Conservation (phyloP, 192 early-diverging fungal genomes). For the Pilaira anomala region DNA sequence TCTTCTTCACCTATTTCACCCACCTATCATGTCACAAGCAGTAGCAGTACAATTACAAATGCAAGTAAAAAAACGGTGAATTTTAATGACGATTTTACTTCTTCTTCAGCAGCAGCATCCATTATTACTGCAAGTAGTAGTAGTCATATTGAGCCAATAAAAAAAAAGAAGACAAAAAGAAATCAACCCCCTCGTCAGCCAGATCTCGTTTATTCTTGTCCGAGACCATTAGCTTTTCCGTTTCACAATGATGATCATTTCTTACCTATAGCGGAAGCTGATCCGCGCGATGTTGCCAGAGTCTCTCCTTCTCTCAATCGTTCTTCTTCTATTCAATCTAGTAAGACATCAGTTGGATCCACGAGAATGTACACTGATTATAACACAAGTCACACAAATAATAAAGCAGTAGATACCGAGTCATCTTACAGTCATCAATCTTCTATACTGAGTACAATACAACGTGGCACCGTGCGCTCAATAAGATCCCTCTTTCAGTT, state of each 20-base stretch:
- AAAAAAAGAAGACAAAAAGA: slow-evolving; percentile 1
- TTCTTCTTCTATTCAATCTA: neutral
- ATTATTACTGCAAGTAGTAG: neutral
- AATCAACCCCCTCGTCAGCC: neutral
- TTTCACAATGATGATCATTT: slow-evolving; percentile 39
- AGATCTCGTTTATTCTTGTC: slow-evolving; percentile 29
- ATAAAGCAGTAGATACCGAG: neutral
- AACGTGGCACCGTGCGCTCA: slow-evolving; percentile 27
- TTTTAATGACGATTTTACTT: neutral
- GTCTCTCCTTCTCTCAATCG: slow-evolving; percentile 5
- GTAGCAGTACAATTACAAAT: neutral
- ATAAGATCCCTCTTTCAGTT: slow-evolving; percentile 29
- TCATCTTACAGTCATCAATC: slow-evolving; percentile 6
- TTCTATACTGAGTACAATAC: slow-evolving; percentile 23
- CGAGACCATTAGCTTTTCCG: slow-evolving; percentile 33
- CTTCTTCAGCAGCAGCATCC: neutral
- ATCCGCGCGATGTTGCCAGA: slow-evolving; percentile 24
- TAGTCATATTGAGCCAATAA: neutral
- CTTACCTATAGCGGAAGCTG: slow-evolving; percentile 32
- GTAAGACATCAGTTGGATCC: neutral
- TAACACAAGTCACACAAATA: neutral
- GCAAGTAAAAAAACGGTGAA: neutral
- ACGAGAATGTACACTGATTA: neutral
- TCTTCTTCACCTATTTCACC: neutral
- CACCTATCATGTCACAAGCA: neutral